Percentiles rank a stretch among this genome's conserved stretches.
Conservation (phyloP, 2,329 filamentous ascomycete genomes). For the Diaporthe australafricana region DNA sequence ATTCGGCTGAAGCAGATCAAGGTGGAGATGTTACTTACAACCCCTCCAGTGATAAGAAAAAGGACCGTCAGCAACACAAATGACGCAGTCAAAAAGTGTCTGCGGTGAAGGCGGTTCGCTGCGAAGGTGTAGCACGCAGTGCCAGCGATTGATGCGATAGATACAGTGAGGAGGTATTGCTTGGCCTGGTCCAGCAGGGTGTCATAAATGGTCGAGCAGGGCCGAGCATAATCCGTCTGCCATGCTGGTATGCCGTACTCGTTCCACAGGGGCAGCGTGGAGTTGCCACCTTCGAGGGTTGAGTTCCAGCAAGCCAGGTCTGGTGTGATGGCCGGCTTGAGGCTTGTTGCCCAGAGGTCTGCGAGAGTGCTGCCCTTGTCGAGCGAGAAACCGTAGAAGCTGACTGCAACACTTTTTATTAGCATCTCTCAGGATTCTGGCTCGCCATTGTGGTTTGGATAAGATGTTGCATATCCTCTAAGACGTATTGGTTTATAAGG, state of each 20-base stretch:
- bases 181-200: slow-evolving; percentile 64
- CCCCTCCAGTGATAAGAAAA: slow-evolving; percentile 60
- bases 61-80: slow-evolving; percentile 59
- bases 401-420: slow-evolving; percentile 45
- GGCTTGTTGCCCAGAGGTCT: slow-evolving; percentile 55
- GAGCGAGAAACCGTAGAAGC: slow-evolving; percentile 67
- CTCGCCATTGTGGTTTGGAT: no score
- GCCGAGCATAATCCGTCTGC: slow-evolving; percentile 61
- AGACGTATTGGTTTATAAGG: background rate
- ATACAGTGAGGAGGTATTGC: slow-evolving; percentile 64
- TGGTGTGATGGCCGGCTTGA: slow-evolving; percentile 48
- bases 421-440: background rate
- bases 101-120: slow-evolving; percentile 60
- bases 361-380: slow-evolving; percentile 57
- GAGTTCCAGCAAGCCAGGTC: slow-evolving; percentile 61
- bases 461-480: background rate
- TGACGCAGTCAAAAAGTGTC: slow-evolving; percentile 61
- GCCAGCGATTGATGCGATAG: slow-evolving; percentile 62
- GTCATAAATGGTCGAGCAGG: slow-evolving; percentile 64
- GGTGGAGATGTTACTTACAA: background rate
- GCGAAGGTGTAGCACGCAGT: slow-evolving; percentile 61
- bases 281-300: slow-evolving; percentile 54
- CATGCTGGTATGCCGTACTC: slow-evolving; percentile 56
- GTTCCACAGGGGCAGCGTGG: slow-evolving; percentile 56
- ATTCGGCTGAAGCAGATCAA: background rate